phyloP scores from a whole-genome alignment of 768 basidiomycete species.

The Suillus variegatus region DNA sequence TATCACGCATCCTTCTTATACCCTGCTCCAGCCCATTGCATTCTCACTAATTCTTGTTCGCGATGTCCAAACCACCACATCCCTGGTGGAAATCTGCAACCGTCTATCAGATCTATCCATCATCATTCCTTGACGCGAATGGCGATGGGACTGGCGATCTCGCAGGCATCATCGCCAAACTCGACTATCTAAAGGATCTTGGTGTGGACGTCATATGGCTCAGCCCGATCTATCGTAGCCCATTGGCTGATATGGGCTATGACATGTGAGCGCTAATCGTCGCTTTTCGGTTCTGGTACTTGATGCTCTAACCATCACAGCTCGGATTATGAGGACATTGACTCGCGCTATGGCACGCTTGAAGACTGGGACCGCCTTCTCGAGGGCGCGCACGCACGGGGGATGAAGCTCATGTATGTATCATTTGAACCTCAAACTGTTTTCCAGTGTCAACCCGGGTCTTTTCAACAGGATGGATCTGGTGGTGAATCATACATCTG shows the following conservation, averaged over 20 bases:
- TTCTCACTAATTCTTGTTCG: not conserved
- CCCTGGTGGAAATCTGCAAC: slow-evolving; percentile 61
- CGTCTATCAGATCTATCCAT: slow-evolving; percentile 72
- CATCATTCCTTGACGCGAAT: slow-evolving; percentile 72
- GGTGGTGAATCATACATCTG: slow-evolving; percentile 73
- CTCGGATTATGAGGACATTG: slow-evolving; percentile 64
- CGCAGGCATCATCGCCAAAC: slow-evolving; percentile 59
- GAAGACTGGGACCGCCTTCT: slow-evolving; percentile 59
- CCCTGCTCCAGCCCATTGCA: not conserved
- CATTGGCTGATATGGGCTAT: slow-evolving; percentile 73
- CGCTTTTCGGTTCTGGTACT: not conserved
- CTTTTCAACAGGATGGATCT: slow-evolving; percentile 62
- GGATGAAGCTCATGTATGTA: slow-evolving; percentile 70
- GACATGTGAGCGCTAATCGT: slow-evolving; percentile 50
- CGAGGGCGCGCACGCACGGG: slow-evolving; percentile 55
- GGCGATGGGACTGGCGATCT: slow-evolving; percentile 73
- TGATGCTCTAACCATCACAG: slow-evolving; percentile 32
- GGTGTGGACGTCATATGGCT: slow-evolving; percentile 74
- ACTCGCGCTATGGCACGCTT: slow-evolving; percentile 65
- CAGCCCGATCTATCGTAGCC: slow-evolving; percentile 68
- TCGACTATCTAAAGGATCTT: slow-evolving; percentile 69
- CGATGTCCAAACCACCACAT: slow-evolving; percentile 14
- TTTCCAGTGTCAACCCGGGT: slow-evolving; percentile 14
- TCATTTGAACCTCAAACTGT: not conserved
- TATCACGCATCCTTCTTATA: not conserved